Percentiles rank a stretch among this genome's conserved stretches.
phyloP scores from a whole-genome alignment of 176 grass and related monocot species.

The Musa troglodytarum region DNA sequence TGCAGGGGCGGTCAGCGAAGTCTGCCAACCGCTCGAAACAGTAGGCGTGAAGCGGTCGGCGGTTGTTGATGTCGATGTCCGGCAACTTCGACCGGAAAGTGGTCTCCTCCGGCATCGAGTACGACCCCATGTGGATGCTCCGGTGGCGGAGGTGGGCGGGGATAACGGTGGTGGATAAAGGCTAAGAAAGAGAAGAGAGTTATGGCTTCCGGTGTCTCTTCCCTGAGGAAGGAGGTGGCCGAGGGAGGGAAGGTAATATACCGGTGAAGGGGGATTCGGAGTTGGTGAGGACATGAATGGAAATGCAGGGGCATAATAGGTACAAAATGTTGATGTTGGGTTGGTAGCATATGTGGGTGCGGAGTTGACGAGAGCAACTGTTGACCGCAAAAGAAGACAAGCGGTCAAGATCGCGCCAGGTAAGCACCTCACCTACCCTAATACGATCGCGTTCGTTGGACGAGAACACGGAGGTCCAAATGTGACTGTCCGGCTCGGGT shows the following conservation, averaged over 20 bases:
- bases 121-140: neutral
- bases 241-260: neutral
- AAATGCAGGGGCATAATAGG: neutral
- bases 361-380: neutral
- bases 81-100: slow-evolving; percentile 78
- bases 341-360: neutral
- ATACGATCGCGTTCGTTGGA: neutral
- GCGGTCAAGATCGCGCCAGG: neutral
- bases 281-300: neutral
- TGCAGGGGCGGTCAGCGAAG: slow-evolving; percentile 35
- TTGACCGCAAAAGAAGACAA: neutral
- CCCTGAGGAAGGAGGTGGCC: neutral
- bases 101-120: slow-evolving; percentile 6
- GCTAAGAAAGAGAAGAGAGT: neutral
- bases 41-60: slow-evolving; percentile 67
- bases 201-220: neutral
- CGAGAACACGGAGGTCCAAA: too few species aligned
- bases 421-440: neutral
- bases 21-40: slow-evolving; percentile 48
- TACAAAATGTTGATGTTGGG: neutral
- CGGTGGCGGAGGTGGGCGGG: neutral
- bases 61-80: slow-evolving; percentile 67
- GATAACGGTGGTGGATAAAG: too few species aligned
- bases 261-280: neutral
- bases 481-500: too few species aligned